Evolutionary conservation across 208 protist genomes (phyloP).

Genomic region (Trypanosoma vivax): DNA sequence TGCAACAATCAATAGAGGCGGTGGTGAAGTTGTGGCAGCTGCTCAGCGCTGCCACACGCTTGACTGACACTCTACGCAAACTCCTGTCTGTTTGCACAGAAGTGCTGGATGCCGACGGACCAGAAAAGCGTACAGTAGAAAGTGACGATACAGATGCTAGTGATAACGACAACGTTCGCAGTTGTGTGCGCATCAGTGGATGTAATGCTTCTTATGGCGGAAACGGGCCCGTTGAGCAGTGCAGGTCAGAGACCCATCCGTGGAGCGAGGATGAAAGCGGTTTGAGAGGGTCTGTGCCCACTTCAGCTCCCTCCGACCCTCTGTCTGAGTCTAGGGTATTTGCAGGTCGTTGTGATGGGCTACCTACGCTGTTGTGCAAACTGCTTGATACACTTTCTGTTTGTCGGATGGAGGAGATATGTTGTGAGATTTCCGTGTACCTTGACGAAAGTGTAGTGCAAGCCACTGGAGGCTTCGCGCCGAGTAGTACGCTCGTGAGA

Average conservation of each 20-base stretch:
- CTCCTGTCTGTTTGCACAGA: too few relatives aligned
- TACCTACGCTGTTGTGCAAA: conserved; percentile 31
- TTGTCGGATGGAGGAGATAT: conserved; percentile 36
- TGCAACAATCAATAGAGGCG: conserved; percentile 20
- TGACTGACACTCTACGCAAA: background rate
- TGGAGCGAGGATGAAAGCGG: too few relatives aligned
- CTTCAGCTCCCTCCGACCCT: too few relatives aligned
- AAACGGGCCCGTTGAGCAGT: too few relatives aligned
- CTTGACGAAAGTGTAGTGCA: conserved; percentile 34
- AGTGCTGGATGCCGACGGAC: background rate
- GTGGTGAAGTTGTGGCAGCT: conserved; percentile 17
- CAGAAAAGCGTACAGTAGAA: background rate
- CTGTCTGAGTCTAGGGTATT: too few relatives aligned
- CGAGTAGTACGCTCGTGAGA: background rate
- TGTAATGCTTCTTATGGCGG: background rate
- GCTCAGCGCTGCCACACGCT: conserved; percentile 6
- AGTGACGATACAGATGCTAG: background rate
- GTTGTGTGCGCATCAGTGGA: background rate
- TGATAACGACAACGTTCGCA: background rate
- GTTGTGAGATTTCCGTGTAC: conserved; percentile 24
- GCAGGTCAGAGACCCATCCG: too few relatives aligned
- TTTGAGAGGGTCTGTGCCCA: too few relatives aligned
- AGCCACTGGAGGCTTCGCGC: background rate
- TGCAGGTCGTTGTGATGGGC: too few relatives aligned
- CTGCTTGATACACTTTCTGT: conserved; percentile 31